These are phyloP conservation scores for Phytophthora pinifolia DNA, from an alignment of 352 stramenopile genomes.

Conservation along the genomic window DNA sequence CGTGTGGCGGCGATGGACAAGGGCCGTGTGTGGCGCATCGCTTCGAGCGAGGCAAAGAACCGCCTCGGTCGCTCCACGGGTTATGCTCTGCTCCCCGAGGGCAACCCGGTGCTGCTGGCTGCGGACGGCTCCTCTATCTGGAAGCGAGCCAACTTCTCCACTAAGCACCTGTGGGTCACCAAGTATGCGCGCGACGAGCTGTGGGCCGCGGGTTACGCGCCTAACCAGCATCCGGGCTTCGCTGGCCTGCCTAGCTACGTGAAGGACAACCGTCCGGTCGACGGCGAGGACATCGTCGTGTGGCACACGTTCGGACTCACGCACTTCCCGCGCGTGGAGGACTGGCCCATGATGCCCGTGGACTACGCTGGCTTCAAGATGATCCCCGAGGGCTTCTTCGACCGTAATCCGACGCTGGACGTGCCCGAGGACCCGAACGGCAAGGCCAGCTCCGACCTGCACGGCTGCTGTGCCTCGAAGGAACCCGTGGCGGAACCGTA, in stretches of 20 bases:
- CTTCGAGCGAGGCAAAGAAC: constrained; percentile 61
- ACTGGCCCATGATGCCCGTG: constrained; percentile 76
- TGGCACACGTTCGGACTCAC: constrained; percentile 79
- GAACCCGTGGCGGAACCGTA: constrained; percentile 8
- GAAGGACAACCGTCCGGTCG: constrained; percentile 45
- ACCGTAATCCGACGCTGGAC: constrained; percentile 51
- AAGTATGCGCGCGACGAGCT: constrained; percentile 56
- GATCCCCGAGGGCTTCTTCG: constrained; percentile 65
- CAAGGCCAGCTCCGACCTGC: constrained; percentile 33
- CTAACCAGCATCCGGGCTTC: constrained; percentile 53
- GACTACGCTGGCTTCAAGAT: constrained; percentile 72
- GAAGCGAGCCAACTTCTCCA: constrained; percentile 64
- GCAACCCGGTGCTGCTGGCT: constrained; percentile 54
- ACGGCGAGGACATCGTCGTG: constrained; percentile 67
- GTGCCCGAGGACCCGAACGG: constrained; percentile 42
- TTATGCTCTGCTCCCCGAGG: constrained; percentile 61
- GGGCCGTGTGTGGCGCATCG: constrained; percentile 68
- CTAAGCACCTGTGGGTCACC: constrained; percentile 76
- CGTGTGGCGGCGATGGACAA: constrained; percentile 51
- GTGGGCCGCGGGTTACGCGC: constrained; percentile 70
- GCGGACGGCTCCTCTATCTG: constrained; percentile 51
- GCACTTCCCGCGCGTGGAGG: constrained; percentile 63
- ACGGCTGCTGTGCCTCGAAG: constrained; percentile 21
- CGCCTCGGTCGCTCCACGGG: constrained; percentile 56
- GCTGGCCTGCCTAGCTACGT: constrained; percentile 60